Base-by-base conservation (phyloP, 2,329 filamentous ascomycete genomes). In the Purpureocillium lavendulum region DNA sequence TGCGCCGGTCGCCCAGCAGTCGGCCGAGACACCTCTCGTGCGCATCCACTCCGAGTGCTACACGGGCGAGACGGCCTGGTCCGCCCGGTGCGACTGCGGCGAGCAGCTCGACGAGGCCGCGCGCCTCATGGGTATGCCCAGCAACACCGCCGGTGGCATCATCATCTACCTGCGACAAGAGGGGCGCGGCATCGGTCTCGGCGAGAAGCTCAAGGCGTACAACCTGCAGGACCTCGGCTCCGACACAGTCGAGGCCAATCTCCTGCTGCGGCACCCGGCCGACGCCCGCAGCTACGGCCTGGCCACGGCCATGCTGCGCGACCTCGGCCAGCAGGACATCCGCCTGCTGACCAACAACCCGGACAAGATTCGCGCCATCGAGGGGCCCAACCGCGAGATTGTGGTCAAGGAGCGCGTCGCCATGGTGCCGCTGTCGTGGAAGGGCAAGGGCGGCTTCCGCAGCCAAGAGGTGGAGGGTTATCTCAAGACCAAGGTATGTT, bases 31-130 rank as follows among this genome's bases (percentile, higher is more conserved):
- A 37, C 87, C 92, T 0, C 69, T 98, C 30, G 90, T 98, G 35
- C 77, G 92, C 41, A 98, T 98, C 56, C 92, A 98, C 61, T 94
- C 87, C 3, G 92, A 98, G 63, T 98, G 92, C 66, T 98, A 98
- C 62, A 98, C 92, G 0, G 92, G 92, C 43, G 92, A 98, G 69
- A 98, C 92, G 1, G 92, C 94, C 1, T 97, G 92, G 92, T 96
- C 89, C 7, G 90, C 92, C 29, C 81, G 92, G 21, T 98, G 92
- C 66, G 92, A 98, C 65, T 98, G 92, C 60, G 92, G 92, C 41
- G 92, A 98, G 65, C 92, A 98, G 60, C 74, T 98, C 2, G 92
- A 98, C 60, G 92, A 98, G 66, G 92, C 92, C 1, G 92, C 90
- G 2, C 77, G 92, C 18, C 68, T 98, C 2, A 98, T 98, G 92